Conservation (phyloP, 2,329 filamentous ascomycete species). For the Plectosphaerella plurivora region DNA sequence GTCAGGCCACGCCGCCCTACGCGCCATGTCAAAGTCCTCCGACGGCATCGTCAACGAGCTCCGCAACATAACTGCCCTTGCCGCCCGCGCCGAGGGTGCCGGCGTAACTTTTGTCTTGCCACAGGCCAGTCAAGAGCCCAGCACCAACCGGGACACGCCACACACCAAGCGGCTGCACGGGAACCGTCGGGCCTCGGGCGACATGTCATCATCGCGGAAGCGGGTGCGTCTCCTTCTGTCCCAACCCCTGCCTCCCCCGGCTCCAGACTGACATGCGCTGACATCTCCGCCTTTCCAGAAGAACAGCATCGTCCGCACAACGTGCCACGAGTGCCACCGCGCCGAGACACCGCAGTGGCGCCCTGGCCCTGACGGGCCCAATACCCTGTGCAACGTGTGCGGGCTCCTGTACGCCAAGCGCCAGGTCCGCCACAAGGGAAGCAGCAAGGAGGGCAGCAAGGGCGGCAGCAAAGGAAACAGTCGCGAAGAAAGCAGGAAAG, state of each 20-base stretch:
- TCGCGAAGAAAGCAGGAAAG: not conserved
- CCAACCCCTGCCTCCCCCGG: not conserved
- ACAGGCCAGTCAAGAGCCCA: not conserved
- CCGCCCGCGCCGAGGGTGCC: not conserved
- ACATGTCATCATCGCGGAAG: no score
- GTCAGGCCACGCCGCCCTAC: not conserved
- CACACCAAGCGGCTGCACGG: not conserved
- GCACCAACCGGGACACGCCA: not conserved
- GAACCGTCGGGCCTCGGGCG: no score
- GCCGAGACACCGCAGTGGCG: slow-evolving; percentile 75
- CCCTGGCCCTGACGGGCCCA: slow-evolving; percentile 66
- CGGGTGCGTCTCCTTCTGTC: no score
- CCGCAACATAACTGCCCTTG: not conserved
- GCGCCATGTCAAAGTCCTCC: not conserved
- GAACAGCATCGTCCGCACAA: slow-evolving; percentile 16
- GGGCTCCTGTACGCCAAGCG: slow-evolving; percentile 45
- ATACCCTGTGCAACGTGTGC: slow-evolving; percentile 70
- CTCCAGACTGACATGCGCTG: not conserved
- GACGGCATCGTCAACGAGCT: not conserved
- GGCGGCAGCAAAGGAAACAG: not conserved
- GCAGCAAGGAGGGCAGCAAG: not conserved
- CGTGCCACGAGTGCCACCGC: slow-evolving; percentile 50
- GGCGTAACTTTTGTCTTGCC: no score
- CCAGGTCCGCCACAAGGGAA: slow-evolving; percentile 7
- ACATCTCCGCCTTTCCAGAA: not conserved